phyloP scores from a whole-genome alignment of 768 basidiomycete species.

The Tephrocybe sp. region DNA sequence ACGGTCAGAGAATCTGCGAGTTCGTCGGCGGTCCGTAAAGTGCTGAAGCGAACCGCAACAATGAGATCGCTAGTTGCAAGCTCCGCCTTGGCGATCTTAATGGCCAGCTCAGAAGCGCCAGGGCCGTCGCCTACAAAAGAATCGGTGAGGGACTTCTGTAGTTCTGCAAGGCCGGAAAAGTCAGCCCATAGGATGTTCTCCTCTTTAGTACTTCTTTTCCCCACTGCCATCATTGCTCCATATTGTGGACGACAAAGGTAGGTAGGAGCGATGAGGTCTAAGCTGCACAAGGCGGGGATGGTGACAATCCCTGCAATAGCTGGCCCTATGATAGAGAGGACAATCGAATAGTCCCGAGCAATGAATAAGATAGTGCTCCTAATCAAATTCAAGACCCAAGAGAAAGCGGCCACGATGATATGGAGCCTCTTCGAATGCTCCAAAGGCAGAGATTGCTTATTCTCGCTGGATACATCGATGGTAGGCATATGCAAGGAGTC shows the following conservation, averaged over 20 bases:
- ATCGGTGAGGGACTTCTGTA: conserved; percentile 43
- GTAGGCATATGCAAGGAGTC: not conserved
- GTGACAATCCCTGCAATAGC: not conserved
- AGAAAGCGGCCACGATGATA: not conserved
- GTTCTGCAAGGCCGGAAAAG: conserved; percentile 39
- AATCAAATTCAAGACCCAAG: not conserved
- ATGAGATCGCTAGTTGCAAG: conserved; percentile 52
- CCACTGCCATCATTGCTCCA: not conserved
- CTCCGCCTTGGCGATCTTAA: conserved; percentile 50
- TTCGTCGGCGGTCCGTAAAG: conserved; percentile 37
- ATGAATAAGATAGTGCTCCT: not conserved
- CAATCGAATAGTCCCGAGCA: not conserved
- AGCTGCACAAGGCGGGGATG: not conserved
- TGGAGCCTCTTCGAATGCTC: not conserved
- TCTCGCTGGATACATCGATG: not conserved
- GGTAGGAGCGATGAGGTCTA: not conserved
- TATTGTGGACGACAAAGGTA: not conserved
- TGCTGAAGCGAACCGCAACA: conserved; percentile 45
- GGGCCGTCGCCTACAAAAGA: conserved; percentile 39
- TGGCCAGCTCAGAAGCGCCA: conserved; percentile 42
- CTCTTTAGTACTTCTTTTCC: not conserved
- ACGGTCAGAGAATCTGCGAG: conserved; percentile 37
- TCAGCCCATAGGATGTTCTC: conserved; percentile 23
- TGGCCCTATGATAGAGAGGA: not conserved
- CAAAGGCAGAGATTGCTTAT: not conserved